Evolutionary conservation across 2,329 filamentous ascomycete species (phyloP).

Genomic region (Pseudopyricularia javanii): DNA sequence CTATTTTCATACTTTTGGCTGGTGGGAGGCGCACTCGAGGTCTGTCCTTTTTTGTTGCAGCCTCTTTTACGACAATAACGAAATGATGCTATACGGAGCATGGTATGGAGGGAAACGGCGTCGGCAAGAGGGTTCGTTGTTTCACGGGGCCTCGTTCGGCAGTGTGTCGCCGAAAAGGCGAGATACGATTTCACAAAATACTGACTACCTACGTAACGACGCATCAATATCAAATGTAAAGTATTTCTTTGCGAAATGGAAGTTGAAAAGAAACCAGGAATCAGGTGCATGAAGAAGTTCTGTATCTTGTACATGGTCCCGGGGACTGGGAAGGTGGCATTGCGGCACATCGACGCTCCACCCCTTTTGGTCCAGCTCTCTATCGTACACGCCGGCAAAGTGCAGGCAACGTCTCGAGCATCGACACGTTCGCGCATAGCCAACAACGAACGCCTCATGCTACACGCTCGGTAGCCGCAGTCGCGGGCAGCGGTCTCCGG

Average conservation of each 20-base stretch:
- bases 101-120: not conserved
- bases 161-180: not conserved
- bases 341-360: too few species aligned
- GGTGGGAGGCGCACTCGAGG: not conserved
- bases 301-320: too few species aligned
- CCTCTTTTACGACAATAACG: not conserved
- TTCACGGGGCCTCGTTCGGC: not conserved
- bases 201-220: not conserved
- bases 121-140: not conserved
- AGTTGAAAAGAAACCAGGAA: too few species aligned
- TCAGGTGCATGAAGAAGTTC: too few species aligned
- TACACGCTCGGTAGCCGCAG: not conserved
- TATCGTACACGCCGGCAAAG: too few species aligned
- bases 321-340: too few species aligned
- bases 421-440: too few species aligned
- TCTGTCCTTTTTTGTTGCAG: not conserved
- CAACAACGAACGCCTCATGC: too few species aligned
- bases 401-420: too few species aligned
- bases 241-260: not conserved
- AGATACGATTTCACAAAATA: not conserved
- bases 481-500: not conserved
- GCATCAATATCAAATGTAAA: not conserved
- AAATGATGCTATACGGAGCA: not conserved
- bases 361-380: too few species aligned
- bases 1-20: not conserved